Base-by-base conservation (phyloP, 164 flowering plant genomes). In the Macadamia integrifolia region DNA sequence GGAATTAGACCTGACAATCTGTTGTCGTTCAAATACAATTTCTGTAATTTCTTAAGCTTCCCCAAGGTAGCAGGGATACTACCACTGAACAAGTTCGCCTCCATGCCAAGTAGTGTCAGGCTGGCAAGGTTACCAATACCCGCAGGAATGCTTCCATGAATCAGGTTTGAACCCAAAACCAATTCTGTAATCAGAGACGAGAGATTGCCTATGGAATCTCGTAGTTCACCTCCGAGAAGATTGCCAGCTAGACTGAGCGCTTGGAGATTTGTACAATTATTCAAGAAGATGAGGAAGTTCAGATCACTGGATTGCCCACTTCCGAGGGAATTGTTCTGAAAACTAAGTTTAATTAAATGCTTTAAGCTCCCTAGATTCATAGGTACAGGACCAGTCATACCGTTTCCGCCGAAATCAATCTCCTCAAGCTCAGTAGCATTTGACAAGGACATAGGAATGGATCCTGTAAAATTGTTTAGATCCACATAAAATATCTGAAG, bases 1-100 rank as follows among this genome's bases (percentile, higher is more conserved):
- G 84, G 81, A 30, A 83, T 79, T 40, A 23, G 2, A 4, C 82
- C 78, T 0, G 77, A 74, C 11, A 80, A 65, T 13, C 35, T n/a
- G 44, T 79, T 83, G 1, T 0, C 43, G 52, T 17, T 0, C 42
- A 77, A 7, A 23, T 5, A 1, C 55, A 78, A 15, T 1, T 1
- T 59, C 15, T 59, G 48, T 46, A 82, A 48, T 1, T 65, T 74
- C 3, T 15, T 43, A 58, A 82, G 77, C 60, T 59, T 74, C 55
- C 80, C 83, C 3, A 78, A n/a, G 2, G 28, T 13, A 14, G 17
- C 64, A 3, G 78, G 84, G 13, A 81, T 55, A 30, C 0, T 35
- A 35, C 80, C 78, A 9, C 3, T 32, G 12, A 69, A 6, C 18
- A 52, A 32, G 61, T 23, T 28, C 15, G 11, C 57, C 44, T 28